phyloP scores from a whole-genome alignment of 306 rosid species.

The Gynostemma pentaphyllum region DNA sequence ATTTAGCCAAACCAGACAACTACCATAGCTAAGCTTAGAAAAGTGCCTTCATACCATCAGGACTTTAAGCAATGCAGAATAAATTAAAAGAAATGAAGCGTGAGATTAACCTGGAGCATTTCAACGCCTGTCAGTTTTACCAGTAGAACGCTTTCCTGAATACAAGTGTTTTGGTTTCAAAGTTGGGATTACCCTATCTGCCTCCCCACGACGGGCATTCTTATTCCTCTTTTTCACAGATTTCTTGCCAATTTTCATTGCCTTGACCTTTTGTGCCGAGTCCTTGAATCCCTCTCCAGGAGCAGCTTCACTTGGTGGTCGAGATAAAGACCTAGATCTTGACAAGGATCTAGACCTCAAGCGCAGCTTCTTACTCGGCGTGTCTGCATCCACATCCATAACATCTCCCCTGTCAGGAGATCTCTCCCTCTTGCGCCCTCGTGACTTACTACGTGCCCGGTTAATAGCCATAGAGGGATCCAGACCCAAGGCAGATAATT shows the following conservation, averaged over 20 bases:
- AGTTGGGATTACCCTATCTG: slow-evolving; percentile 77
- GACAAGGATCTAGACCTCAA: slow-evolving; percentile 34
- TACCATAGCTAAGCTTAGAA: too few relatives aligned
- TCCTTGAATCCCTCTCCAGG: slow-evolving; percentile 87
- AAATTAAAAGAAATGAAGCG: neutral
- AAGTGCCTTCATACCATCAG: too few relatives aligned
- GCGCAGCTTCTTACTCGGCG: slow-evolving; percentile 58
- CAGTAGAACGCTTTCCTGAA: slow-evolving; percentile 65
- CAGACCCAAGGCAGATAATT: slow-evolving; percentile 58
- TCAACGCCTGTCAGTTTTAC: slow-evolving; percentile 73
- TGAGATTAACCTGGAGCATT: slow-evolving; percentile 16
- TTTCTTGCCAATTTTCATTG: slow-evolving; percentile 46
- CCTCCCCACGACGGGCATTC: slow-evolving; percentile 79
- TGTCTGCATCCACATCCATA: slow-evolving; percentile 62
- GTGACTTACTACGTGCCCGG: slow-evolving; percentile 64
- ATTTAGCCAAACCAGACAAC: neutral
- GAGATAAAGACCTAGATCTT: slow-evolving; percentile 40
- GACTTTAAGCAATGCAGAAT: neutral
- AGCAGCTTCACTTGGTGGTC: slow-evolving; percentile 51
- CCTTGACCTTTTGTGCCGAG: slow-evolving; percentile 60
- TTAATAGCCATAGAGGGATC: slow-evolving; percentile 51
- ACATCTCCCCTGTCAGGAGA: slow-evolving; percentile 32
- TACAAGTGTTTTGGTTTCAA: slow-evolving; percentile 71
- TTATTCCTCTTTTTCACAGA: slow-evolving; percentile 65
- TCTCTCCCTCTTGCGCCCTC: slow-evolving; percentile 69